phyloP scores from a whole-genome alignment of 148 eudicot species.

The Oxyria digyna region DNA sequence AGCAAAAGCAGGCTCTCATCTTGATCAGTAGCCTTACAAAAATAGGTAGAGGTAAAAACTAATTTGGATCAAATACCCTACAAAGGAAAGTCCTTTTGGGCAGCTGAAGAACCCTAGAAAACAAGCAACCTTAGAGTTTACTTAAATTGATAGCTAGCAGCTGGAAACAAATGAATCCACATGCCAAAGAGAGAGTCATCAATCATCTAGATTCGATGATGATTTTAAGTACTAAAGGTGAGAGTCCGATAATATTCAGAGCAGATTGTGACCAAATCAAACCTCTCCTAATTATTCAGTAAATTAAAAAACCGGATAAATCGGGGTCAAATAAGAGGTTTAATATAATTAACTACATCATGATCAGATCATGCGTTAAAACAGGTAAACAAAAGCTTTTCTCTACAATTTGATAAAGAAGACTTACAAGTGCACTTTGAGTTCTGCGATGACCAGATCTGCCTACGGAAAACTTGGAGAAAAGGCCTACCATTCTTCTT shows the following conservation, averaged over 20 bases:
- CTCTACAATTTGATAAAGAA: background rate
- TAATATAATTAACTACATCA: background rate
- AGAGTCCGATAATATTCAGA: background rate
- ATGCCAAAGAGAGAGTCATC: background rate
- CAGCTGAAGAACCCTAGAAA: background rate
- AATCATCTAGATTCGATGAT: background rate
- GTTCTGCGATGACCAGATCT: constrained; percentile 27
- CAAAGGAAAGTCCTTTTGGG: background rate
- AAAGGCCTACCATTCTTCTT: constrained; percentile 35
- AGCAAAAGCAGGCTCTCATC: background rate
- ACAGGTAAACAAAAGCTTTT: background rate
- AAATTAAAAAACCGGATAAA: background rate
- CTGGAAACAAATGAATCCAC: constrained; percentile 1
- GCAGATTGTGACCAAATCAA: background rate
- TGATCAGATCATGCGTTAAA: background rate
- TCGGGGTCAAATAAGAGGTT: background rate
- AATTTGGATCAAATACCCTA: background rate
- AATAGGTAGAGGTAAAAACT: background rate
- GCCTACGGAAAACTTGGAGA: constrained; percentile 26
- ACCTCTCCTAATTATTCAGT: background rate
- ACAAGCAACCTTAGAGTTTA: background rate
- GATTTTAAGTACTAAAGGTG: background rate
- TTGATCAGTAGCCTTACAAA: background rate
- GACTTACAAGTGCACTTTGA: constrained; percentile 38
- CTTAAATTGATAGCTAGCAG: background rate